Evolutionary conservation across 805 yeast genomes (phyloP).

Genomic region (Candida railenensis): DNA sequence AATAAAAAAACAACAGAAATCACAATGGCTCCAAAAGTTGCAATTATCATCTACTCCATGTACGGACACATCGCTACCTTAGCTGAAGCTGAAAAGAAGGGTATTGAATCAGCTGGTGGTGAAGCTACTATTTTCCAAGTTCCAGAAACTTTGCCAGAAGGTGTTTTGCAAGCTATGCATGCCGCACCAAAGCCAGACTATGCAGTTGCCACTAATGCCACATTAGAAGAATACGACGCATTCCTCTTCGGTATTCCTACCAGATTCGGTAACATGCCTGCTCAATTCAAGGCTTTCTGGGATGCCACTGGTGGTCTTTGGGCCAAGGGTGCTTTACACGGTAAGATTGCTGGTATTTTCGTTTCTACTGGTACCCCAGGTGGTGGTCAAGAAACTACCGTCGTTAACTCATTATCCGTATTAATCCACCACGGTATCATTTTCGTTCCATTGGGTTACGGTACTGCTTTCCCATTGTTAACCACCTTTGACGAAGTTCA

Average conservation of each 20-base stretch:
- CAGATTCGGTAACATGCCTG: slow-evolving; percentile 78
- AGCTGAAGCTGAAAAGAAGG: slow-evolving; percentile 67
- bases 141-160: slow-evolving; percentile 68
- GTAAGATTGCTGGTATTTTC: slow-evolving; percentile 74
- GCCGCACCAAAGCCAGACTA: slow-evolving; percentile 52
- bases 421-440: slow-evolving; percentile 80
- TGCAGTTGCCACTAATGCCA: slow-evolving; percentile 63
- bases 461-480: slow-evolving; percentile 52
- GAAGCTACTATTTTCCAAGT: slow-evolving; percentile 72
- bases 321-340: slow-evolving; percentile 70
- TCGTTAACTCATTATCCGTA: slow-evolving; percentile 60
- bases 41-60: slow-evolving; percentile 60
- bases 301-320: slow-evolving; percentile 79
- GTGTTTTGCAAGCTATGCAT: slow-evolving; percentile 53
- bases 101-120: slow-evolving; percentile 67
- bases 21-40: slow-evolving; percentile 37
- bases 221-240: slow-evolving; percentile 69
- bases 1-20: background rate
- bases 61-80: slow-evolving; percentile 73
- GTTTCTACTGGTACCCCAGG: slow-evolving; percentile 73
- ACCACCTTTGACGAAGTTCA: slow-evolving; percentile 62
- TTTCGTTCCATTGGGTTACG: slow-evolving; percentile 78
- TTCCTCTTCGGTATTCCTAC: slow-evolving; percentile 85
- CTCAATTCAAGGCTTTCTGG: slow-evolving; percentile 75
- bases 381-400: slow-evolving; percentile 81